A percentile compares a stretch with the other conserved stretches of the same genome.
phyloP scores from a whole-genome alignment of 1,139 yeast genomes.

The Candida tropicalis region DNA sequence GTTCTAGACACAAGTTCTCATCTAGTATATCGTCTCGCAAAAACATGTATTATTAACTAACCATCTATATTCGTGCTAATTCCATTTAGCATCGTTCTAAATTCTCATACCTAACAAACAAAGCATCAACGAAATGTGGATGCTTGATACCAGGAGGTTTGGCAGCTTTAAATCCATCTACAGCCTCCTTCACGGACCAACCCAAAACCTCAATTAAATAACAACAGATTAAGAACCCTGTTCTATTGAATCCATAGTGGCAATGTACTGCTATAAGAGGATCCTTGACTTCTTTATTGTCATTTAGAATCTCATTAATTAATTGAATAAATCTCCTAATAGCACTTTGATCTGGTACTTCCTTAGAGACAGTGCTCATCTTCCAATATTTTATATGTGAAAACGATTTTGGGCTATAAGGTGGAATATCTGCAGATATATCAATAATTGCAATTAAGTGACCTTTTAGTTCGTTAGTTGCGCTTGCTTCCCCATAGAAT shows the following conservation, averaged over 20 bases:
- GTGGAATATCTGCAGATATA: slow-evolving; percentile 76
- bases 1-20: too few relatives aligned
- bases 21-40: too few relatives aligned
- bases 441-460: slow-evolving; percentile 62
- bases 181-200: slow-evolving; percentile 65
- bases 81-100: slow-evolving; percentile 3
- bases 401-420: slow-evolving; percentile 67
- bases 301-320: slow-evolving; percentile 50
- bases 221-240: slow-evolving; percentile 75
- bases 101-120: slow-evolving; percentile 63
- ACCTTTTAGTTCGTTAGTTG: slow-evolving; percentile 23
- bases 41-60: too few relatives aligned
- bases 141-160: slow-evolving; percentile 78
- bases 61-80: too few relatives aligned
- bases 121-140: slow-evolving; percentile 75
- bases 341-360: slow-evolving; percentile 68
- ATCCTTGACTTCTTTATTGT: slow-evolving; percentile 18
- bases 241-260: slow-evolving; percentile 80
- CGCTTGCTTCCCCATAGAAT: slow-evolving; percentile 37
- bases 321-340: slow-evolving; percentile 58
- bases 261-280: slow-evolving; percentile 71
- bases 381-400: slow-evolving; percentile 59
- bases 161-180: slow-evolving; percentile 58
- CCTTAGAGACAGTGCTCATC: slow-evolving; percentile 78
- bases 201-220: slow-evolving; percentile 64